phyloP scores from a whole-genome alignment of 495 filamentous ascomycete species.

The Polyplosphaeria fusca region DNA sequence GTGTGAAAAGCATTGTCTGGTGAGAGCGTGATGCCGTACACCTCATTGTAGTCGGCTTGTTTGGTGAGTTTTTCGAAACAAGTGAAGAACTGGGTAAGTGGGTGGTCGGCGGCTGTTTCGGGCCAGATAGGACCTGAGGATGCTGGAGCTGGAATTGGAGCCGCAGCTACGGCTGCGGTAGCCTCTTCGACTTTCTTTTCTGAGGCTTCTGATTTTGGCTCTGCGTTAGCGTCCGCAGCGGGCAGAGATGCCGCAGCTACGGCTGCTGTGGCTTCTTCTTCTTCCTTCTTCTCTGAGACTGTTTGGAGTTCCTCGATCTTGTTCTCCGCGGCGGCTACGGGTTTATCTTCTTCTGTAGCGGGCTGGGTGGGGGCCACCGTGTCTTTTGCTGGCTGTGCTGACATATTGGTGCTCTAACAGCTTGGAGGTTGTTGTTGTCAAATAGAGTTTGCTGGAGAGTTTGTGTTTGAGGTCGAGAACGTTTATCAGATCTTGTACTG shows the following conservation, averaged over 20 bases:
- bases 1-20: conserved; percentile 60
- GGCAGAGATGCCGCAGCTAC: neutral
- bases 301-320: neutral
- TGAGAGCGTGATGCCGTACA: conserved; percentile 69
- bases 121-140: conserved; percentile 21
- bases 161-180: conserved; percentile 26
- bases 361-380: neutral
- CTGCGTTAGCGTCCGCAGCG: neutral
- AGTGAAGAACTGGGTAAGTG: conserved; percentile 31
- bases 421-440: no score
- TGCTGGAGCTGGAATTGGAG: conserved; percentile 47
- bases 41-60: conserved; percentile 58
- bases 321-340: neutral
- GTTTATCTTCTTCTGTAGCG: neutral
- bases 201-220: neutral
- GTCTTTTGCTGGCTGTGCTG: neutral
- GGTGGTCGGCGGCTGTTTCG: conserved; percentile 29
- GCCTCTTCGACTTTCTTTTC: conserved; percentile 29
- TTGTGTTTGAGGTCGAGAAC: no score
- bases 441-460: no score
- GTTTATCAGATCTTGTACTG: no score
- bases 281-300: neutral
- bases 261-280: neutral
- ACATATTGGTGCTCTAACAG: no score
- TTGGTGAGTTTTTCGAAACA: conserved; percentile 44